Evolutionary conservation across 2,329 filamentous ascomycete genomes (phyloP).

Genomic region (Pseudogymnoascus sp.): DNA sequence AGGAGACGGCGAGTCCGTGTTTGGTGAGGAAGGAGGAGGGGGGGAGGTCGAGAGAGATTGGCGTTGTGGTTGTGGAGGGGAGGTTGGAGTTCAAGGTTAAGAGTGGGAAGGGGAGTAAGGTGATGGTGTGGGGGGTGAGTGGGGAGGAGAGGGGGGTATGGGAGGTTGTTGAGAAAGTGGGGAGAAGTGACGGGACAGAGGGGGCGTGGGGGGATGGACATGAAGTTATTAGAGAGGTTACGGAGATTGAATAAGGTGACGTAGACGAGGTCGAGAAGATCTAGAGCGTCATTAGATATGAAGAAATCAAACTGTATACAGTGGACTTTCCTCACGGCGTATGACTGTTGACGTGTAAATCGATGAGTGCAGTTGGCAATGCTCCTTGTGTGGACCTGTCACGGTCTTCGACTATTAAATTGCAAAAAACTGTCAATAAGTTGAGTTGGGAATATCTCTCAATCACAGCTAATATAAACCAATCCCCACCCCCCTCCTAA

Average conservation of each 20-base stretch:
- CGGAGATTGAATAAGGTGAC: neutral
- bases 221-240: neutral
- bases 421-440: neutral
- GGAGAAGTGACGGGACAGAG: slow-evolving; percentile 13
- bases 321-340: neutral
- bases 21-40: neutral
- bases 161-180: slow-evolving; percentile 19
- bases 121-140: slow-evolving; percentile 14
- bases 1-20: neutral
- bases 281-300: neutral
- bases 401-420: neutral
- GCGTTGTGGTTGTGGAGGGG: slow-evolving; percentile 9
- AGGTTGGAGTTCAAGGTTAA: slow-evolving; percentile 19
- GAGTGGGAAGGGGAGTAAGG: slow-evolving; percentile 16
- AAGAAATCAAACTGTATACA: neutral
- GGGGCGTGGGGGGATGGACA: neutral
- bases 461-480: neutral
- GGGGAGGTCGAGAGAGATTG: slow-evolving; percentile 9
- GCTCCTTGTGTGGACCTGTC: neutral
- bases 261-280: neutral
- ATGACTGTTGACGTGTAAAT: neutral
- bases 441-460: neutral
- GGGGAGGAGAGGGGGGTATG: slow-evolving; percentile 18
- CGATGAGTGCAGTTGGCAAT: neutral
- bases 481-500: neutral